Percentiles rank a stretch among this genome's conserved stretches.
Conservation (phyloP, 768 basidiomycete species). For the Mycena capillaripes region DNA sequence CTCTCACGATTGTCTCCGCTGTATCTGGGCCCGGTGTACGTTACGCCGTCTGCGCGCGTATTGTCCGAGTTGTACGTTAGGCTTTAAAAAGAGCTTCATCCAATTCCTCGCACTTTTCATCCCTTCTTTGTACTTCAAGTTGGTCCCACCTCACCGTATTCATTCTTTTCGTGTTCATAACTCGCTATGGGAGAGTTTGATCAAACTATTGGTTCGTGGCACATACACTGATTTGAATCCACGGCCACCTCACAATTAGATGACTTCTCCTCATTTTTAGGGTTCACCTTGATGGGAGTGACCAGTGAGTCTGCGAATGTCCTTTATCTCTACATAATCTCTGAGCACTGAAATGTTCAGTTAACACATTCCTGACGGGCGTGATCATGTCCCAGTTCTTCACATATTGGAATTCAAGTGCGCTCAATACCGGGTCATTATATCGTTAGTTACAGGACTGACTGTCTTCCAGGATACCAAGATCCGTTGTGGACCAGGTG, state of each 20-base stretch:
- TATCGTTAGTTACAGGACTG: background rate
- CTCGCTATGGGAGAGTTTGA: background rate
- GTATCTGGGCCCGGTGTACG: no score
- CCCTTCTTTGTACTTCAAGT: no score
- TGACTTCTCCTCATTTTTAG: background rate
- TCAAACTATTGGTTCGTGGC: background rate
- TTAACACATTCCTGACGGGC: background rate
- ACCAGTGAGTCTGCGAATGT: background rate
- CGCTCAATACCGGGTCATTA: background rate
- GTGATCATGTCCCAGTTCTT: conserved; percentile 23
- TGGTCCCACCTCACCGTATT: background rate
- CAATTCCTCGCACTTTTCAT: no score
- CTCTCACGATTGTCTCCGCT: no score
- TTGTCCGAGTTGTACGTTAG: no score
- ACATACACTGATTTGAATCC: no score
- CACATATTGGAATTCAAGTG: conserved; percentile 18
- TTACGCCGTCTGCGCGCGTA: no score
- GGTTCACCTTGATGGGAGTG: background rate
- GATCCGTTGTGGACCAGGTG: conserved; percentile 9
- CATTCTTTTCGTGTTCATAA: background rate
- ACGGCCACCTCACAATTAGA: background rate
- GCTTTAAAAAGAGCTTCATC: no score
- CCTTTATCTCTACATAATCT: background rate
- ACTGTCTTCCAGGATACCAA: background rate
- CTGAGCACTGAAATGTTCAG: background rate